Conservation (phyloP, 2,329 filamentous ascomycete species). For the Penicillium digitatum region DNA sequence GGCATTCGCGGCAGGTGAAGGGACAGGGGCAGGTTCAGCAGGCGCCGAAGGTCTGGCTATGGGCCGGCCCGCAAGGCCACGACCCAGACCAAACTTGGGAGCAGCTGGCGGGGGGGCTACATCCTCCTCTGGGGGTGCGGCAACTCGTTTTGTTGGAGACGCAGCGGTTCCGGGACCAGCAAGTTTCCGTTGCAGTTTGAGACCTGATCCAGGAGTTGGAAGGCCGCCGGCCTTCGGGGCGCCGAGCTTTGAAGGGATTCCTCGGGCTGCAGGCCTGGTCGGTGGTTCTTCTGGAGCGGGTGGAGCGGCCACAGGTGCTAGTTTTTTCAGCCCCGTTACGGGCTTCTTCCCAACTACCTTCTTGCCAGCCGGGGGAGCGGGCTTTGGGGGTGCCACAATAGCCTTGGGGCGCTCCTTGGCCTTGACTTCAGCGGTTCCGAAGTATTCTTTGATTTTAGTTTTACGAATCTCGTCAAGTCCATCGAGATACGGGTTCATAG, state of each 20-base stretch:
- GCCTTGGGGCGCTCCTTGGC: conserved; percentile 91
- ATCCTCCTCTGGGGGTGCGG: conserved; percentile 45
- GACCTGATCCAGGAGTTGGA: conserved; percentile 40
- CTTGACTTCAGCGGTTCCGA: conserved; percentile 75
- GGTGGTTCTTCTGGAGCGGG: conserved; percentile 35
- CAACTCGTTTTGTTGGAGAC: conserved; percentile 43
- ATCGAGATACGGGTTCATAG: conserved; percentile 89
- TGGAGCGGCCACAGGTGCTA: conserved; percentile 39
- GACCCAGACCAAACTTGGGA: conserved; percentile 61
- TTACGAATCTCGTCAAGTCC: conserved; percentile 94
- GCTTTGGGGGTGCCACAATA: conserved; percentile 56
- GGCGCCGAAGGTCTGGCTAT: conserved; percentile 64
- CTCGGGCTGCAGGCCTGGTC: conserved; percentile 40
- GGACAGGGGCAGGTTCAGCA: conserved; percentile 48
- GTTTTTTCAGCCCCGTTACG: conserved; percentile 47
- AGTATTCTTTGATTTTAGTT: conserved; percentile 91
- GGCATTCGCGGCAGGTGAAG: conserved; percentile 57
- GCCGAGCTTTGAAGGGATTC: conserved; percentile 46
- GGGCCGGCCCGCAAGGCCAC: conserved; percentile 79
- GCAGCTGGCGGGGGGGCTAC: conserved; percentile 41
- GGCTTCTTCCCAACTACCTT: conserved; percentile 54
- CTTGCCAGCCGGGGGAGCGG: conserved; percentile 55
- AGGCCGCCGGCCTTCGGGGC: conserved; percentile 41
- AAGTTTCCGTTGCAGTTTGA: conserved; percentile 45
- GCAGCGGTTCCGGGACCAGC: conserved; percentile 39